Conservation (phyloP, 306 rosid genomes). For the Acacia melanoxylon region DNA sequence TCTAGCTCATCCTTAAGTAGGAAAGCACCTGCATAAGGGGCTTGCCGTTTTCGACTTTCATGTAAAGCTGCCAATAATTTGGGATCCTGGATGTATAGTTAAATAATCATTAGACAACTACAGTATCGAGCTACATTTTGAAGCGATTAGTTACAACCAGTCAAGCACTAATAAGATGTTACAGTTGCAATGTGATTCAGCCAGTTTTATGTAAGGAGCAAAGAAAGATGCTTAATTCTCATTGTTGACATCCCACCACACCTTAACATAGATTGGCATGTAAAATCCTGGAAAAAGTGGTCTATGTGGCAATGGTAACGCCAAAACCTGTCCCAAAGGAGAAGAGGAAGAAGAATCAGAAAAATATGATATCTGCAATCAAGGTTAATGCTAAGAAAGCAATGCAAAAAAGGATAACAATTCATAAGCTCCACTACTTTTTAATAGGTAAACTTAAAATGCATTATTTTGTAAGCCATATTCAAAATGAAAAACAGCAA, state of each 20-base stretch:
- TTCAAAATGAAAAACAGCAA: neutral
- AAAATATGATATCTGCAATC: conserved; percentile 12
- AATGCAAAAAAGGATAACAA: conserved; percentile 1
- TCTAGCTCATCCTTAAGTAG: conserved; percentile 90
- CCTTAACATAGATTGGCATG: conserved; percentile 98
- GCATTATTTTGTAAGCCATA: neutral
- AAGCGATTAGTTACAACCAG: neutral
- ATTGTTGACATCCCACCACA: conserved; percentile 35
- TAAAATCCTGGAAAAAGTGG: conserved; percentile 99
- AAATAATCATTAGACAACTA: conserved; percentile 26
- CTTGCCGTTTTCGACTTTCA: conserved; percentile 88
- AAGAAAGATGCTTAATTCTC: conserved; percentile 4
- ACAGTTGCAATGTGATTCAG: conserved; percentile 15
- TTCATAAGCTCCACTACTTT: conserved; percentile 17
- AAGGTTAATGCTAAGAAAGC: neutral
- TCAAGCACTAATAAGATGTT: conserved; percentile 19
- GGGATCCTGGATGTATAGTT: conserved; percentile 67
- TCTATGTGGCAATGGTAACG: conserved; percentile 91
- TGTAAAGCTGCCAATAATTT: conserved; percentile 90
- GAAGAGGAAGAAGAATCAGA: conserved; percentile 9
- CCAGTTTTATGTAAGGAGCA: conserved; percentile 11
- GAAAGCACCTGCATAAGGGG: conserved; percentile 99
- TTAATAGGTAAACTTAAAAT: neutral
- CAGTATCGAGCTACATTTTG: conserved; percentile 16
- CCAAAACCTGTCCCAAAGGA: conserved; percentile 76